phyloP scores from a whole-genome alignment of 2,329 filamentous ascomycete genomes.

The Arthroderma sp. region DNA sequence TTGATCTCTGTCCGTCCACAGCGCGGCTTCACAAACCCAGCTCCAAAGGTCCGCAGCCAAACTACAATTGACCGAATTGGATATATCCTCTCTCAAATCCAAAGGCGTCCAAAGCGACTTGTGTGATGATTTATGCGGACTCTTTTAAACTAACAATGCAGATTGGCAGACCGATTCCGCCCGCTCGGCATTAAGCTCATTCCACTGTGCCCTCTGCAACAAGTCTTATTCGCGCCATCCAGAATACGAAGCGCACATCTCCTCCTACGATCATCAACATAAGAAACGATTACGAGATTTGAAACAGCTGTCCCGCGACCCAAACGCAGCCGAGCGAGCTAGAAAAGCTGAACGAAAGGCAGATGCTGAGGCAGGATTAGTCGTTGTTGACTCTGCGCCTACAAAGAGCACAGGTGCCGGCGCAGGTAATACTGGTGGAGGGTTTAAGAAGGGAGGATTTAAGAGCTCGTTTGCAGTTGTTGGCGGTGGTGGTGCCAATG shows the following conservation, averaged over 20 bases:
- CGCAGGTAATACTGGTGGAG: conserved; percentile 17
- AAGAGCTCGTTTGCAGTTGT: conserved; percentile 59
- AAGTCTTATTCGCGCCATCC: conserved; percentile 94
- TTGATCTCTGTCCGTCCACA: conserved; percentile 12
- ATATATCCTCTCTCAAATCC: no score
- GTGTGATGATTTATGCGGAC: conserved; percentile 3
- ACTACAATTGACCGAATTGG: not conserved
- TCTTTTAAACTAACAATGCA: not conserved
- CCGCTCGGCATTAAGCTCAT: conserved; percentile 63
- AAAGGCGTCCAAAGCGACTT: not conserved
- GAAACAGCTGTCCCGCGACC: conserved; percentile 33
- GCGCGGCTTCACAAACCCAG: conserved; percentile 36
- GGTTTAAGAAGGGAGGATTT: conserved; percentile 71
- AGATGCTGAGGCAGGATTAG: conserved; percentile 29
- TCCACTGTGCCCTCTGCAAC: conserved; percentile 75
- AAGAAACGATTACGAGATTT: conserved; percentile 50
- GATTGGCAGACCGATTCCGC: conserved; percentile 46
- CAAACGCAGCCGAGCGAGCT: conserved; percentile 31
- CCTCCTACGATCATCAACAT: conserved; percentile 90
- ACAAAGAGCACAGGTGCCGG: conserved; percentile 26
- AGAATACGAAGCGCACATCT: conserved; percentile 89
- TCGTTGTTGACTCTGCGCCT: conserved; percentile 23
- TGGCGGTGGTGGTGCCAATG: conserved; percentile 21
- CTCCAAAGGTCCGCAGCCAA: conserved; percentile 27
- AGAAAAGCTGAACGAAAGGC: conserved; percentile 30